Percentiles rank a stretch among this genome's conserved stretches.
Conservation (phyloP, 2,329 filamentous ascomycete genomes). For the Epichloe coenophiala region DNA sequence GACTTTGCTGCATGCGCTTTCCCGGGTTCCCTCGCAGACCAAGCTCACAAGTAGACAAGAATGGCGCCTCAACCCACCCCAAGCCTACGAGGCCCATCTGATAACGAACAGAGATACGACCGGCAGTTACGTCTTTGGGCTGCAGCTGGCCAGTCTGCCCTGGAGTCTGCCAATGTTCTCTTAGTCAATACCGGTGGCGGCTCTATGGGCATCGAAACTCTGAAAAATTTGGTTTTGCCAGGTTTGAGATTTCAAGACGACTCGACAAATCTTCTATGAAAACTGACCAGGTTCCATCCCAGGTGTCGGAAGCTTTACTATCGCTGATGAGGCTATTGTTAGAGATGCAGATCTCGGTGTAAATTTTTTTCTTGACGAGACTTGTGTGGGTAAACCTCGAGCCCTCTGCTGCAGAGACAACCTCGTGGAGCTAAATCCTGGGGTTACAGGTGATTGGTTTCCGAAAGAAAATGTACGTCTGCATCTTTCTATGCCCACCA, state of each 20-base stretch:
- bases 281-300: not conserved
- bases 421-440: slow-evolving; percentile 80
- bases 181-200: slow-evolving; percentile 80
- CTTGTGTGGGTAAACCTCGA: slow-evolving; percentile 60
- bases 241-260: slow-evolving; percentile 29
- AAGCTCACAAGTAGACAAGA: not conserved
- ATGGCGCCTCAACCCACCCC: slow-evolving; percentile 10
- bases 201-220: slow-evolving; percentile 73
- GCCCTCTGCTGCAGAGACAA: slow-evolving; percentile 66
- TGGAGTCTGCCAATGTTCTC: slow-evolving; percentile 85
- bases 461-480: slow-evolving; percentile 27
- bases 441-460: slow-evolving; percentile 66
- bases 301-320: slow-evolving; percentile 84
- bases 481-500: not conserved
- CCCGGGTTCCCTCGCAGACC: not conserved
- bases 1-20: not conserved
- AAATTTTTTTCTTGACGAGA: slow-evolving; percentile 90
- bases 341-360: slow-evolving; percentile 74
- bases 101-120: slow-evolving; percentile 73
- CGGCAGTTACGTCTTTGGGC: slow-evolving; percentile 93
- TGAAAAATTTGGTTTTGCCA: slow-evolving; percentile 95
- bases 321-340: slow-evolving; percentile 71
- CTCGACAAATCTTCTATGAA: not conserved
- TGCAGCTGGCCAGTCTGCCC: slow-evolving; percentile 74
- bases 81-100: slow-evolving; percentile 36